These are phyloP conservation scores for Hyphopichia wangnamkhiaoensis DNA, from an alignment of 1,139 yeast genomes.

Conservation along the genomic window DNA sequence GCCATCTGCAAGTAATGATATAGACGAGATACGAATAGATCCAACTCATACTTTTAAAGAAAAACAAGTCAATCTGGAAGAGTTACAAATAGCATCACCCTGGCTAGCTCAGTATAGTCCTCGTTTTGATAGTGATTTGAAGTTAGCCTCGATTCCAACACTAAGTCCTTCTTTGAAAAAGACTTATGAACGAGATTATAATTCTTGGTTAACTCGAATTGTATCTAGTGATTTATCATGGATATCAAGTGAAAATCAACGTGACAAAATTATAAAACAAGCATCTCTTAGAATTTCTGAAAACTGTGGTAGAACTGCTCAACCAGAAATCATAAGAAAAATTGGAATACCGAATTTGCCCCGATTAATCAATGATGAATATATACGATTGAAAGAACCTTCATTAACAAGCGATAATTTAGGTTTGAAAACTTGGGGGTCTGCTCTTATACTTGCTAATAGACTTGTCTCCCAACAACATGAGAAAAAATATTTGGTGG, in stretches of 20 bases:
- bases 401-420: constrained; percentile 82
- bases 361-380: constrained; percentile 12
- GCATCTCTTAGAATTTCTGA: constrained; percentile 74
- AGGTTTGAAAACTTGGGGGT: constrained; percentile 97
- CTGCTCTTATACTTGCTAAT: constrained; percentile 70
- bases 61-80: constrained; percentile 19
- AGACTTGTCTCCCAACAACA: constrained; percentile 35
- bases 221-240: constrained; percentile 59
- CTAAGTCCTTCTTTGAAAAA: constrained; percentile 25
- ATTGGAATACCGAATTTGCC: constrained; percentile 35
- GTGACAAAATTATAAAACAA: constrained; percentile 45
- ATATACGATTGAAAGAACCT: constrained; percentile 69
- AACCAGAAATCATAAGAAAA: constrained; percentile 65
- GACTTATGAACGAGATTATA: constrained; percentile 27
- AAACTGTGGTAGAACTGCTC: constrained; percentile 84
- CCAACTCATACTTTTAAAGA: constrained; percentile 13
- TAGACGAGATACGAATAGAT: constrained; percentile 11
- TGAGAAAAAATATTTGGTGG: constrained; percentile 21
- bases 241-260: constrained; percentile 38
- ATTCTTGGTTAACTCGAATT: constrained; percentile 65
- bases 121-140: constrained; percentile 23
- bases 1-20: constrained; percentile 5
- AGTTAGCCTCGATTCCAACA: constrained; percentile 28
- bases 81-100: constrained; percentile 23
- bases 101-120: constrained; percentile 47